Evolutionary conservation across 331 rosid species (phyloP), one percentile per base, ranked within the genome.

Genomic region (Pyrus hybrid): DNA sequence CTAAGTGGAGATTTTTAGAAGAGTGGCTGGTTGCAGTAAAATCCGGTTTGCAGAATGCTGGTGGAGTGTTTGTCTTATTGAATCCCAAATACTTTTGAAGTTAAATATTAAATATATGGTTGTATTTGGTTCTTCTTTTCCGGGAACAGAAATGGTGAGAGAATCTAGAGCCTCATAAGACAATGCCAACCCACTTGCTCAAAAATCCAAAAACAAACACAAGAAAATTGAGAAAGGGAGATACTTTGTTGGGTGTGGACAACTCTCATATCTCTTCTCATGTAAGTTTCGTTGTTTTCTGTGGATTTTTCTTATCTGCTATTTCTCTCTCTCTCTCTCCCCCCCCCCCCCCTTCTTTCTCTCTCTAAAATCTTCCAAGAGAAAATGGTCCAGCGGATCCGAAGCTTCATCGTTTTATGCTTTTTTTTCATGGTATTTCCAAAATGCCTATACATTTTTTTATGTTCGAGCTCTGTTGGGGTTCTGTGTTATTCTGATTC

Each of bases 301-400:
- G 74, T 77, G 72, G 81, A 77, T 79, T 88, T 83, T 51, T 75
- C 60, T 77, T 74, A 57, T 80, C 74, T 67, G 78, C 75, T 62
- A 60, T 67, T 35, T 72, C 56, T 47, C 67, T 25, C 75, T 66
- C 35, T 43, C 74, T 75, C 70, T 35, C 33, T 30, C 76, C 62
- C 81, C 57, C 87, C 77, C 82, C 79, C 90, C 81, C 87, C 75
- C 90, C 83, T 85, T 68, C 78, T 76, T 75, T 28, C 58, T 63
- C 76, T 74, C 32, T 70, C 66, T 76, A 18, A 76, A 79, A 84
- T 88, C 92, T 88, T 77, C 86, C 78, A 71, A 10, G 79, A 80
- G 68, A 81, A 84, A 87, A 87, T 91, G 92, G 79, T 79, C 85
- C 82, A 79, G 81, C 80, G 83, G 93, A 85, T 89, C 92, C 89